A percentile compares a stretch with the other conserved stretches of the same genome.
phyloP scores from a whole-genome alignment of 257 asterid species.

The Catharanthus roseus region DNA sequence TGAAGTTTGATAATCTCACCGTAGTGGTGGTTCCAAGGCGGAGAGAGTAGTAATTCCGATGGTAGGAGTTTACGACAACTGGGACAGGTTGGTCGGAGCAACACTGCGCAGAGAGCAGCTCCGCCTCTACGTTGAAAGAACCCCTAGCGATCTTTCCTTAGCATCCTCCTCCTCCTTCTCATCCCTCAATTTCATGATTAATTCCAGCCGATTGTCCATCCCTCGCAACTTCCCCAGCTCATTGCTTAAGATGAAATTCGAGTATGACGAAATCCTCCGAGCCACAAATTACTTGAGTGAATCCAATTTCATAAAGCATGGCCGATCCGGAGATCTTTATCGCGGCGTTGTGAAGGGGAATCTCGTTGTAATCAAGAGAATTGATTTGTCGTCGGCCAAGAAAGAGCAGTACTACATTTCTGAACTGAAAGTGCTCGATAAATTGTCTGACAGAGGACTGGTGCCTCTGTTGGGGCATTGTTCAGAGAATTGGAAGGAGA shows the following conservation, averaged over 20 bases:
- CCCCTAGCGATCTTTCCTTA: background rate
- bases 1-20: too few species aligned
- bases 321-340: slow-evolving; percentile 68
- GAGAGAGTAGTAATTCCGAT: too few species aligned
- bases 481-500: slow-evolving; percentile 10
- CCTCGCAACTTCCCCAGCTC: background rate
- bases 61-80: too few species aligned
- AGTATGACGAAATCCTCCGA: slow-evolving; percentile 39
- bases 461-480: slow-evolving; percentile 18
- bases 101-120: background rate
- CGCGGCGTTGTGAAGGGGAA: slow-evolving; percentile 32
- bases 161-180: background rate
- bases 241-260: slow-evolving; percentile 33
- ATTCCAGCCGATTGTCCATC: background rate
- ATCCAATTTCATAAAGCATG: slow-evolving; percentile 46
- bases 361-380: slow-evolving; percentile 34
- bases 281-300: slow-evolving; percentile 47
- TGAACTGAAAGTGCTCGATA: slow-evolving; percentile 25
- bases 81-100: background rate
- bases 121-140: background rate
- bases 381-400: slow-evolving; percentile 27
- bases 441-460: slow-evolving; percentile 3
- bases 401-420: slow-evolving; percentile 28
- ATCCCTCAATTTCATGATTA: background rate
- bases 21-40: too few species aligned